Percentiles rank a stretch among this genome's conserved stretches.
Conservation (phyloP, 2,329 filamentous ascomycete species). For the Colletotrichum neosansevieriae region DNA sequence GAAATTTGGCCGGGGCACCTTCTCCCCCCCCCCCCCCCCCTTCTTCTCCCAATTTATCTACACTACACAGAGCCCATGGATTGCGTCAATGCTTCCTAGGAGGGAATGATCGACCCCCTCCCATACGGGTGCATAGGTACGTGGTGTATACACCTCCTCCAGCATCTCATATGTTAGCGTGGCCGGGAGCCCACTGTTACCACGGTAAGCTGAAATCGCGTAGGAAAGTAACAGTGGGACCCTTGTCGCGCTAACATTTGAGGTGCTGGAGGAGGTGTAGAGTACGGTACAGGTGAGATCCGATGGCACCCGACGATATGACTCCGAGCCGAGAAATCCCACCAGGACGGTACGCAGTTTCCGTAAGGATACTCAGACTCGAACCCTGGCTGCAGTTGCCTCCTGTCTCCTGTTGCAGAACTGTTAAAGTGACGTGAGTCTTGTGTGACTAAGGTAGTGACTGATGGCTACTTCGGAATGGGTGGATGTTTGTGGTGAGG, state of each 20-base stretch:
- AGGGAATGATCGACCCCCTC: constrained; percentile 13
- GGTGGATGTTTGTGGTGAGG: background rate
- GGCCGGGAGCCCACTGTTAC: too few species aligned
- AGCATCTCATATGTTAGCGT: too few species aligned
- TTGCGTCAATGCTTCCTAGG: constrained; percentile 6
- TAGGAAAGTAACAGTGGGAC: too few species aligned
- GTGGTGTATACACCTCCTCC: too few species aligned
- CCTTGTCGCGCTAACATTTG: too few species aligned
- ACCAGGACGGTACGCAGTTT: background rate
- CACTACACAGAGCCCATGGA: constrained; percentile 7
- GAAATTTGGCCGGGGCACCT: constrained; percentile 18
- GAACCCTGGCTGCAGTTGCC: background rate
- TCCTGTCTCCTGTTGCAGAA: background rate
- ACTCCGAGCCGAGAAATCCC: constrained; percentile 22
- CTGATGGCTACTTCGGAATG: too few species aligned
- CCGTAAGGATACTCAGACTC: constrained; percentile 9
- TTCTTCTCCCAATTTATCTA: too few species aligned
- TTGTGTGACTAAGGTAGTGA: too few species aligned
- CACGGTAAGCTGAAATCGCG: too few species aligned
- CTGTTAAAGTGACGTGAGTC: background rate
- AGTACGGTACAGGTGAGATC: background rate
- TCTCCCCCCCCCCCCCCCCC: too few species aligned
- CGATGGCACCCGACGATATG: constrained; percentile 3
- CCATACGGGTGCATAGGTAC: background rate
- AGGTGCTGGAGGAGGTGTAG: too few species aligned